Conservation (phyloP, 2,329 filamentous ascomycete species). For the Huntiella omanensis region DNA sequence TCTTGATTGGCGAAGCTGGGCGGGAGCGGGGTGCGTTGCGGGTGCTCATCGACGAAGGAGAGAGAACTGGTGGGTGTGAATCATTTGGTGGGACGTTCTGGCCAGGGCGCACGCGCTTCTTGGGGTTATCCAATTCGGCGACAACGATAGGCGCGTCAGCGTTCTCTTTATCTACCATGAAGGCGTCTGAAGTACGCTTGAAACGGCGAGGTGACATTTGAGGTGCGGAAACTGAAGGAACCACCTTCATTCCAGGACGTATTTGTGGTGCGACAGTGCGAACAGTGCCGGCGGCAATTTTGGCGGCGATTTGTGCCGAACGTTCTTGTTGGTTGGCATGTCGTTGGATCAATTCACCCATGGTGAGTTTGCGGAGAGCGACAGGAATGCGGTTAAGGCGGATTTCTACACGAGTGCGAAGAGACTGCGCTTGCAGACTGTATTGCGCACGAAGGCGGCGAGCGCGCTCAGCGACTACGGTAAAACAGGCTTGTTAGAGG, state of each 20-base stretch:
- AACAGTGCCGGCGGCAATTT: slow-evolving; percentile 16
- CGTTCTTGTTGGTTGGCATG: slow-evolving; percentile 26
- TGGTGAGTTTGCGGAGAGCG: slow-evolving; percentile 57
- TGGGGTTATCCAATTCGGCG: slow-evolving; percentile 38
- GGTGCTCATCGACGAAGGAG: slow-evolving; percentile 67
- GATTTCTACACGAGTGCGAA: slow-evolving; percentile 74
- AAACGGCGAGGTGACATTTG: slow-evolving; percentile 8
- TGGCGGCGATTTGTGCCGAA: slow-evolving; percentile 10
- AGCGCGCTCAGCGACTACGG: slow-evolving; percentile 64
- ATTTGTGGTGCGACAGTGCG: slow-evolving; percentile 16
- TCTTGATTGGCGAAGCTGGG: slow-evolving; percentile 14
- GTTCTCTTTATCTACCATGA: slow-evolving; percentile 62
- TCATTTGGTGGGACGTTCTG: slow-evolving; percentile 21
- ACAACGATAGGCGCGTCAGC: slow-evolving; percentile 18
- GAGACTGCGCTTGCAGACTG: slow-evolving; percentile 66
- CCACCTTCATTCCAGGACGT: slow-evolving; percentile 12
- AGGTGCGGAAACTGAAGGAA: slow-evolving; percentile 5
- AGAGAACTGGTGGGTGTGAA: slow-evolving; percentile 44
- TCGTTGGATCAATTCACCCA: slow-evolving; percentile 54
- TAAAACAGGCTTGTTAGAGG: not conserved
- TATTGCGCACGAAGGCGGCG: slow-evolving; percentile 79
- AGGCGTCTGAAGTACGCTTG: slow-evolving; percentile 35
- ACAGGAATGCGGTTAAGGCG: slow-evolving; percentile 82
- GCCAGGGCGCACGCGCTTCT: slow-evolving; percentile 39
- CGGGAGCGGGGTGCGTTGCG: slow-evolving; percentile 33